Base-by-base conservation (phyloP, 805 yeast species). In the Sugiyamaella americana region DNA sequence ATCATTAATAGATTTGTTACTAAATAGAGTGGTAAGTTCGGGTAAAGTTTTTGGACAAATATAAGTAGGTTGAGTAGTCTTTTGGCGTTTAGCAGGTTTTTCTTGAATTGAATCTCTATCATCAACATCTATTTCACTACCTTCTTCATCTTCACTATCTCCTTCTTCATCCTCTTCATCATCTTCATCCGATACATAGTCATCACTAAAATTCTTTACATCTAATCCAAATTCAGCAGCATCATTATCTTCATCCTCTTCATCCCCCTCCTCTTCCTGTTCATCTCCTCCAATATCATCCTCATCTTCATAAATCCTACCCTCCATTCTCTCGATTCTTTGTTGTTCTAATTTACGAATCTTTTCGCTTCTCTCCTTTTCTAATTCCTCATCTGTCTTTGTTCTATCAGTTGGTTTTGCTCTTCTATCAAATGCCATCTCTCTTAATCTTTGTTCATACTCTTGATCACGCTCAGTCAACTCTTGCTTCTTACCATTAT, bases 341-440 rank as follows among this genome's bases (percentile, higher is more conserved):
- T 61, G 65, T n/a, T 55, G 51, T 37, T 65, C 70, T 2, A 65
- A 61, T 39, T 62, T 59, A 41, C 51, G 49, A 16, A 55, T 54
- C 39, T 60, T 54, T 37, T 59, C 65, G 4, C 58, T 62, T 17
- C 57, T 59, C 44, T 66, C 71, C 38, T 58, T 51, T 6, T 58
- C 68, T 18, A 69, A 47, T 52, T 70, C 74, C 40, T 70, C 72
- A 2, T 56, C 69, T 0, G 73, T 70, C 53, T 69, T 65, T 3
- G 74, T 69, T 17, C 75, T 55, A 35, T 69, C 72, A 5, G 58
- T 48, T 2, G 74, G 74, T 32, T 60, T 57, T 0, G 74, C 72
- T 11, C 74, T 59, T 21, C 67, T 51, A 32, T 70, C 74, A 42
- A 61, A 67, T 11, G 62, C 67, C 57, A 70, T 56, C 40, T 69